phyloP scores from a whole-genome alignment of 75 land plant genomes.

The Picea glauca region DNA sequence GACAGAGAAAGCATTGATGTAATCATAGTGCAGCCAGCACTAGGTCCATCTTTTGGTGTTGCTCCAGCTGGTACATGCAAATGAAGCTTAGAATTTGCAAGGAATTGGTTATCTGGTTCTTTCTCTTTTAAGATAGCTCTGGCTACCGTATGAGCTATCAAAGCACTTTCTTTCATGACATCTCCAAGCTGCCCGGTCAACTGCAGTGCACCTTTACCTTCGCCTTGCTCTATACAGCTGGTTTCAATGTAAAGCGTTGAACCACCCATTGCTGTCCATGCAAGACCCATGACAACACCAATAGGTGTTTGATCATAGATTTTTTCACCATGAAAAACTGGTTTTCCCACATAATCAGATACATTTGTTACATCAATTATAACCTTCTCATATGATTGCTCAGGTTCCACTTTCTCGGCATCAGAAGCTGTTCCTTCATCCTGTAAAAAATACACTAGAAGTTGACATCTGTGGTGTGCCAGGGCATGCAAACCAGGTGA shows the following conservation, averaged over 20 bases:
- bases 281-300: slow-evolving; percentile 98
- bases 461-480: background rate
- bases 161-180: slow-evolving; percentile 99
- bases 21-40: slow-evolving; percentile 99
- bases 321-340: slow-evolving; percentile 93
- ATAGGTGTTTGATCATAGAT: slow-evolving; percentile 90
- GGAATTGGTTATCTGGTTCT: slow-evolving; percentile 70
- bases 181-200: slow-evolving; percentile 97
- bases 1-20: slow-evolving; percentile 92
- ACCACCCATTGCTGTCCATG: slow-evolving; percentile 99
- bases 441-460: slow-evolving; percentile 18
- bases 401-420: slow-evolving; percentile 29
- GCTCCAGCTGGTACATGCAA: slow-evolving; percentile 98
- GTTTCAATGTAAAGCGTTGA: slow-evolving; percentile 97
- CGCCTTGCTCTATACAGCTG: slow-evolving; percentile 77
- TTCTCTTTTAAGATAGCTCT: slow-evolving; percentile 71
- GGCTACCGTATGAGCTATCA: slow-evolving; percentile 90
- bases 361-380: slow-evolving; percentile 66
- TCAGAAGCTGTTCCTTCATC: slow-evolving; percentile 10
- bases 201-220: slow-evolving; percentile 84
- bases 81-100: slow-evolving; percentile 81
- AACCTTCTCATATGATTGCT: slow-evolving; percentile 49
- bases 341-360: slow-evolving; percentile 87
- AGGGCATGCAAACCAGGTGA: background rate
- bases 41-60: slow-evolving; percentile 98